Evolutionary conservation across 2,329 filamentous ascomycete genomes (phyloP).

Genomic region (Teratosphaeria nubilosa): DNA sequence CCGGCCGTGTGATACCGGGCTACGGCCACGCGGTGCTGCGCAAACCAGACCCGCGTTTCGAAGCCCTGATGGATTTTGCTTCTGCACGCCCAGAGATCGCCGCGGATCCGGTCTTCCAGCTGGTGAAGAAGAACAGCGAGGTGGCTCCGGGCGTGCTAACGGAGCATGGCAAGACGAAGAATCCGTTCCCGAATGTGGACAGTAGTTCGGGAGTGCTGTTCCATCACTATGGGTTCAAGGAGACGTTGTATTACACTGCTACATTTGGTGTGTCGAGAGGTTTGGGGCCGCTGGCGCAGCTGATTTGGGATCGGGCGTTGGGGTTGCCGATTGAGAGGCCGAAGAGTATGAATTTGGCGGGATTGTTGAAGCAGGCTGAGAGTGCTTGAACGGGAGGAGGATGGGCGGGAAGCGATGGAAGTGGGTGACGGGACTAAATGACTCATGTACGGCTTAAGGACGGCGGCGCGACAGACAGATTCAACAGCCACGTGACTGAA

Average conservation of each 20-base stretch:
- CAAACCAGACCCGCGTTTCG: constrained; percentile 93
- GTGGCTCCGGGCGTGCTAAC: constrained; percentile 84
- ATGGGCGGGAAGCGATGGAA: not conserved
- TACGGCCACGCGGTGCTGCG: constrained; percentile 94
- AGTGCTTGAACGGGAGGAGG: not conserved
- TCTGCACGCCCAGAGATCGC: constrained; percentile 75
- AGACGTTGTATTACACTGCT: constrained; percentile 86
- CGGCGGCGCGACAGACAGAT: no score
- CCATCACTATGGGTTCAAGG: constrained; percentile 95
- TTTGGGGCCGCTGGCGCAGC: constrained; percentile 80
- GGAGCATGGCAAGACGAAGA: constrained; percentile 71
- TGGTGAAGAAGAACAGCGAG: constrained; percentile 87
- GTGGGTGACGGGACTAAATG: not conserved
- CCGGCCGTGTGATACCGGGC: constrained; percentile 84
- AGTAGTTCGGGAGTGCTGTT: constrained; percentile 88
- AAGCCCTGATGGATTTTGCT: constrained; percentile 94
- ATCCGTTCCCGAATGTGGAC: constrained; percentile 87
- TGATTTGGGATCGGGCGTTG: constrained; percentile 91
- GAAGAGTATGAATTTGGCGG: constrained; percentile 92
- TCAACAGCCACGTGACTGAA: no score
- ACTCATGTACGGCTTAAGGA: not conserved
- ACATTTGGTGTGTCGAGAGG: constrained; percentile 60
- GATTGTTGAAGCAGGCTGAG: constrained; percentile 46
- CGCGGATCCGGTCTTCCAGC: constrained; percentile 78
- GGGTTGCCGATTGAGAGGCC: constrained; percentile 94